Conservation (phyloP, 108 stramenopile species). For the Phaeodactylum tricornutum region DNA sequence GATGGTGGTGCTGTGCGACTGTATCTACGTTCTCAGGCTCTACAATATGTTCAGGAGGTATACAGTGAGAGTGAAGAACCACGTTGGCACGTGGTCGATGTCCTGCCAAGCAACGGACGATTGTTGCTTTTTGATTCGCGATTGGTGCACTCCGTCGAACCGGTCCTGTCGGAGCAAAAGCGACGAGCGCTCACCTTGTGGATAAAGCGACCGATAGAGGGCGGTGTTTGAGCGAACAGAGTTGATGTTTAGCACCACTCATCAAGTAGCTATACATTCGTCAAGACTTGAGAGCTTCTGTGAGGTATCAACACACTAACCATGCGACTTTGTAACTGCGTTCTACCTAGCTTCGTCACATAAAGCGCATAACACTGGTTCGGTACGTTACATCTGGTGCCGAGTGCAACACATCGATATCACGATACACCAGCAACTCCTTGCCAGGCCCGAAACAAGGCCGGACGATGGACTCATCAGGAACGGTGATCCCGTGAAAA, state of each 20-base stretch:
- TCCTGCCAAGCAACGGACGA: slow-evolving; percentile 25
- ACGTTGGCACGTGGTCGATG: too few relatives aligned
- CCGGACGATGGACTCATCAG: slow-evolving; percentile 50
- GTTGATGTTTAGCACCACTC: too few relatives aligned
- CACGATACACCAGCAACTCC: slow-evolving; percentile 60
- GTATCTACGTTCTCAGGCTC: slow-evolving; percentile 6
- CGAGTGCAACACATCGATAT: slow-evolving; percentile 64
- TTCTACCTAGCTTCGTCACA: too few relatives aligned
- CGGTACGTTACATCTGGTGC: slow-evolving; percentile 71
- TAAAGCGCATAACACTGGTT: slow-evolving; percentile 69
- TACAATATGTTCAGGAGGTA: slow-evolving; percentile 6
- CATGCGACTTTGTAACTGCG: too few relatives aligned
- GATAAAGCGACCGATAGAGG: slow-evolving; percentile 27
- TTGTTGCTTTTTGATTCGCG: slow-evolving; percentile 35
- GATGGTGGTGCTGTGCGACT: slow-evolving; percentile 32
- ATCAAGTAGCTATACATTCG: too few relatives aligned
- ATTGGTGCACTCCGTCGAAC: slow-evolving; percentile 32
- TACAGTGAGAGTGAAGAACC: too few relatives aligned
- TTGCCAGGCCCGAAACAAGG: slow-evolving; percentile 39
- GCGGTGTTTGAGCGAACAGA: too few relatives aligned
- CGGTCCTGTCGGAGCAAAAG: slow-evolving; percentile 6
- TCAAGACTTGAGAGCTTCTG: too few relatives aligned
- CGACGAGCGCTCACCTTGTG: slow-evolving; percentile 29
- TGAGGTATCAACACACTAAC: too few relatives aligned
- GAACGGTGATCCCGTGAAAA: slow-evolving; percentile 28